Base-by-base conservation (phyloP, 2,329 filamentous ascomycete species). In the Colletotrichum ledebouriae region DNA sequence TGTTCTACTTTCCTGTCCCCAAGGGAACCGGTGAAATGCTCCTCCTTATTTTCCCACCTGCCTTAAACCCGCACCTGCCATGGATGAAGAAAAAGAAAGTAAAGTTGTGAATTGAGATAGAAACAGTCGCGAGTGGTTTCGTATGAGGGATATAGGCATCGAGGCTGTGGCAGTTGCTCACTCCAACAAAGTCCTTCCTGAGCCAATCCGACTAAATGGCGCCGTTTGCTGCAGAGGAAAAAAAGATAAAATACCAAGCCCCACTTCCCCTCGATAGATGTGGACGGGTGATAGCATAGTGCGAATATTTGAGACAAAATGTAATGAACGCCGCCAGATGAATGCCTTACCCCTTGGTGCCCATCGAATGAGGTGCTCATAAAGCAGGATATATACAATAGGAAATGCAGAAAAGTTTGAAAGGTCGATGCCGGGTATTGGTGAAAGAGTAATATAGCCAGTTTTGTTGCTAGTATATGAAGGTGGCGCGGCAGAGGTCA, bases 381-480 rank as follows among this genome's bases (percentile, higher is more conserved):
- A 55, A 56, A 57, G 69, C 69, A 58, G 50, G 58, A 63, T 62
- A 69, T 70, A 63, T 71, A 70, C 70, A 69, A 53, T 59, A 44
- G 50, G 59, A 67, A 41, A 41, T 10, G 25, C 29, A 44, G 11
- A 39, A 47, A 56, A 29, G 6, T 29, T 47, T 44, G 53, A 25
- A 25, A 47, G 44, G 49, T 61, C 49, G 56, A 67, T 33, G 63
- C 56, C 62, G 70, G 70, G 70, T 71, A 70, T 71, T 71, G 52
- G 37, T 44, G 44, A 53, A 63, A 53, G 33, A 44, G 29, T 55
- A 49, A 59, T 67, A 25, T 67, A 33, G 17, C 59, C 53, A 67
- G 53, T 57, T 53, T 63, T 44, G 57, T 64, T 65, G 66, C 56
- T 57, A 44, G 55, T 53, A 20, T 69, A 42, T 52, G 64, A 56